Evolutionary conservation across 75 land plant genomes (phyloP).

Genomic region (Sequoia sempervirens): DNA sequence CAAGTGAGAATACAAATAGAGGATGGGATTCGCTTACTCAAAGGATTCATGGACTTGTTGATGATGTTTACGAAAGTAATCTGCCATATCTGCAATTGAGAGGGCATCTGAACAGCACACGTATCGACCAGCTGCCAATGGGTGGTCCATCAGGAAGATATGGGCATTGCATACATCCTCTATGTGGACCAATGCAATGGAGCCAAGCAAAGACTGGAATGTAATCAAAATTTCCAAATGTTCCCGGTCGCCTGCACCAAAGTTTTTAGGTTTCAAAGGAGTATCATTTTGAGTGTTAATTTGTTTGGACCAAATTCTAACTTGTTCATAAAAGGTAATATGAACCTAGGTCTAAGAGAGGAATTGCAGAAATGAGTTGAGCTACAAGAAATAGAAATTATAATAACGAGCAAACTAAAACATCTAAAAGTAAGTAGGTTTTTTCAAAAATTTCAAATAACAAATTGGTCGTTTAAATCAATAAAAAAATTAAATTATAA

Average conservation of each 20-base stretch:
- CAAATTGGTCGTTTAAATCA: too few species aligned
- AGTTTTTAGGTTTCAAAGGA: background rate
- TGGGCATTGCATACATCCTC: conserved; percentile 77
- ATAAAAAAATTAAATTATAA: too few species aligned
- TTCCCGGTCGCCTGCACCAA: background rate
- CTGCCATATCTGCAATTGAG: conserved; percentile 11
- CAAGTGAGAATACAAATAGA: background rate
- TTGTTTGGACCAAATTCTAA: background rate
- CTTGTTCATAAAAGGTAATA: background rate
- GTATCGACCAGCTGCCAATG: conserved; percentile 53
- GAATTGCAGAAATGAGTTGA: too few species aligned
- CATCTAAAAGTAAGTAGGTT: too few species aligned
- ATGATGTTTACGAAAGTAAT: background rate
- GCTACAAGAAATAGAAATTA: too few species aligned
- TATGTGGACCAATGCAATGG: conserved; percentile 63
- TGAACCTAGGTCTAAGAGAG: background rate
- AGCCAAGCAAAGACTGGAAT: conserved; percentile 29
- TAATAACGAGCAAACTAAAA: too few species aligned
- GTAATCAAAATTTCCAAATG: background rate
- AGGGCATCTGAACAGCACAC: conserved; percentile 42
- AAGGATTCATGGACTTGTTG: background rate
- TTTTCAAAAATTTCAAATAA: too few species aligned
- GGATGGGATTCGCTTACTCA: background rate
- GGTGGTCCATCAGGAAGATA: conserved; percentile 55
- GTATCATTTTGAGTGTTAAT: too few species aligned